These are phyloP conservation scores for Fusarium aywerte DNA, from an alignment of 2,329 filamentous ascomycete genomes.

Conservation along the genomic window DNA sequence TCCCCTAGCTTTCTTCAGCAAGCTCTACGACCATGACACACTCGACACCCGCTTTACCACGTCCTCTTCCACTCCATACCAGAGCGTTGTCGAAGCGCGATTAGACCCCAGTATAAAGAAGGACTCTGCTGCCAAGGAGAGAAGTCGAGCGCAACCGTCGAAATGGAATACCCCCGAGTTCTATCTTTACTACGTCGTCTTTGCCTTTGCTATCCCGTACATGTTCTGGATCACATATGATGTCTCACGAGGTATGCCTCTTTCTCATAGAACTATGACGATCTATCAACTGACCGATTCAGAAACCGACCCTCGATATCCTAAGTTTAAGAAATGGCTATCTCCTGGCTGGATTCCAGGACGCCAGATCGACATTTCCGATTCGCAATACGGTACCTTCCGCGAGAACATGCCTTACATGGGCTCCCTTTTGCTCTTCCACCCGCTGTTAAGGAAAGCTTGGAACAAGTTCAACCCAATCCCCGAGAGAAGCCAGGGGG, in stretches of 20 bases:
- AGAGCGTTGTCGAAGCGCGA: slow-evolving; percentile 64
- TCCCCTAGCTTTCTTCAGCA: slow-evolving; percentile 56
- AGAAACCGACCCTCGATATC: slow-evolving; percentile 86
- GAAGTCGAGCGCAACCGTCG: slow-evolving; percentile 64
- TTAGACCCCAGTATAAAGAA: slow-evolving; percentile 53
- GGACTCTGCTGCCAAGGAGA: slow-evolving; percentile 52
- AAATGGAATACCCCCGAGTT: slow-evolving; percentile 92
- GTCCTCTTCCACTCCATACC: slow-evolving; percentile 75
- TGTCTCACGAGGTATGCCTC: slow-evolving; percentile 78
- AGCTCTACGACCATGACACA: slow-evolving; percentile 73
- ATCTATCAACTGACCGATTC: slow-evolving; percentile 33
- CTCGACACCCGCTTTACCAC: slow-evolving; percentile 73
- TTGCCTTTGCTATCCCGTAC: slow-evolving; percentile 74
- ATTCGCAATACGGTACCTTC: slow-evolving; percentile 87
- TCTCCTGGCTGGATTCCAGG: slow-evolving; percentile 91
- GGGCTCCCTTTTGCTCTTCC: slow-evolving; percentile 75
- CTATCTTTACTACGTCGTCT: slow-evolving; percentile 78
- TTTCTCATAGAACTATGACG: neutral
- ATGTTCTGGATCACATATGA: slow-evolving; percentile 94
- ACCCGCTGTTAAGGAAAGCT: slow-evolving; percentile 78
- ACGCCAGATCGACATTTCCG: slow-evolving; percentile 91
- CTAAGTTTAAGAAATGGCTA: slow-evolving; percentile 76
- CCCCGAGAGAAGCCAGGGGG: slow-evolving; percentile 52
- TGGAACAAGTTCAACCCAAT: slow-evolving; percentile 70
- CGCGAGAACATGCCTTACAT: slow-evolving; percentile 88